Base-by-base conservation (phyloP, 306 rosid genomes). In the Castanospermum australe region DNA sequence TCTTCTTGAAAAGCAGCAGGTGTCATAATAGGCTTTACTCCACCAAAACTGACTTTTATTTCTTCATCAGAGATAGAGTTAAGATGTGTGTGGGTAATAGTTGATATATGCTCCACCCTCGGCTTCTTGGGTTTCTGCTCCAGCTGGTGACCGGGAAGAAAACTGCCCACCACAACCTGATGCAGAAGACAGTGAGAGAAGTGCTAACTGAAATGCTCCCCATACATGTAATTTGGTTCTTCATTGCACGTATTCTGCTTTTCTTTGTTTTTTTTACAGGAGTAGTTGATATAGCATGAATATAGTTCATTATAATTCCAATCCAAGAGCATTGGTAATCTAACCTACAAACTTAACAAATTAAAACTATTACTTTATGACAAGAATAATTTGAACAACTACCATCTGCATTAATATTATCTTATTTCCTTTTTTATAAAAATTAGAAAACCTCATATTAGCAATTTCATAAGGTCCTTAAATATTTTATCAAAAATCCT, bases 51-150 rank as follows among this genome's bases (percentile, higher is more conserved):
- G 12, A 78, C 87, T 81, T 85, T 84, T 42, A 86, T 73, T 82
- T 86, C 97, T 78, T 90, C 96, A 67, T 60, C 85, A 51, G 87
- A 47, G 45, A 83, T 44, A 3, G 82, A 25, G 64, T 20, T 89
- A 82, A 85, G 79, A 54, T 84, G 84, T 20, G 94, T 39, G 56
- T 86, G 54, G 61, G 85, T 75, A 13, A 79, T 57, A 1, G 89
- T 70, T 67, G 90, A 71, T 85, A 79, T 61, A 38, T 83, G 81
- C 41, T 87, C 97, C 42, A 83, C 68, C 76, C 90, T 87, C 50
- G 79, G 96, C 91, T 93, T 93, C 90, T 93, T 96, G 30, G 87
- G 56, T 76, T 96, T 93, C 48, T 93, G 91, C 85, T 96, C 98
- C 76, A 86, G 90, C 82, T 88, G 90, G 83, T 90, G 94, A 78